These are phyloP conservation scores for Orbilia brochopaga DNA, from an alignment of 2,329 filamentous ascomycete species.

Conservation along the genomic window DNA sequence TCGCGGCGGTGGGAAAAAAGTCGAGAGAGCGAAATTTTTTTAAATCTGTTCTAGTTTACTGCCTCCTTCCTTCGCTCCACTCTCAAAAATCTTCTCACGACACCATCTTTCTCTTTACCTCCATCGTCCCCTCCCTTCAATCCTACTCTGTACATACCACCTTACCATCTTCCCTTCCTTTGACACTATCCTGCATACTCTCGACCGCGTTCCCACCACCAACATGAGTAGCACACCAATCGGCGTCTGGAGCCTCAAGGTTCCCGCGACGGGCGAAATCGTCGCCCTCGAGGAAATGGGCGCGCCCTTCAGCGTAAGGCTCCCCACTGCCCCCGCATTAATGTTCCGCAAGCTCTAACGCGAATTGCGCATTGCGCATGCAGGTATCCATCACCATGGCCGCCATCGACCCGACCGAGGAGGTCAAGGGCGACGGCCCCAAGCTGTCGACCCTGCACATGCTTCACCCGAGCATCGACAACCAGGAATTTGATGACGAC, in stretches of 20 bases:
- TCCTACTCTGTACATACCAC: conserved; percentile 19
- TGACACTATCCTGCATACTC: background rate
- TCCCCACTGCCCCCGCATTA: conserved; percentile 6
- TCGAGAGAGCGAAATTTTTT: conserved; percentile 50
- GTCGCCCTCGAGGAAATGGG: conserved; percentile 71
- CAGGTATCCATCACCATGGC: conserved; percentile 99
- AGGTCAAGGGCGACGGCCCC: conserved; percentile 69
- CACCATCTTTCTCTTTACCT: background rate
- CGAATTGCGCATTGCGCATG: background rate
- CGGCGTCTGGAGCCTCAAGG: conserved; percentile 88
- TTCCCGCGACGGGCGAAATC: conserved; percentile 82
- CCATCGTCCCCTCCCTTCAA: conserved; percentile 31
- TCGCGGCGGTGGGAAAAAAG: conserved; percentile 47
- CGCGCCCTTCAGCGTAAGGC: conserved; percentile 36
- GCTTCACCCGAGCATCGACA: conserved; percentile 69
- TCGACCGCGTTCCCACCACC: conserved; percentile 49
- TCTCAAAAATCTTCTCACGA: conserved; percentile 50
- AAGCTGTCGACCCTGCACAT: conserved; percentile 85
- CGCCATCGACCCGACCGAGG: conserved; percentile 86
- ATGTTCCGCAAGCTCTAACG: conserved; percentile 17
- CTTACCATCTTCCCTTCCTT: conserved; percentile 49
- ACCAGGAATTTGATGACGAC: conserved; percentile 65
- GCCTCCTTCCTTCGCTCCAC: conserved; percentile 27
- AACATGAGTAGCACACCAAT: conserved; percentile 63
- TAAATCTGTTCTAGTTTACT: conserved; percentile 52